Base-by-base conservation (phyloP, 805 yeast genomes). In the Cephaloascus fragrans region DNA sequence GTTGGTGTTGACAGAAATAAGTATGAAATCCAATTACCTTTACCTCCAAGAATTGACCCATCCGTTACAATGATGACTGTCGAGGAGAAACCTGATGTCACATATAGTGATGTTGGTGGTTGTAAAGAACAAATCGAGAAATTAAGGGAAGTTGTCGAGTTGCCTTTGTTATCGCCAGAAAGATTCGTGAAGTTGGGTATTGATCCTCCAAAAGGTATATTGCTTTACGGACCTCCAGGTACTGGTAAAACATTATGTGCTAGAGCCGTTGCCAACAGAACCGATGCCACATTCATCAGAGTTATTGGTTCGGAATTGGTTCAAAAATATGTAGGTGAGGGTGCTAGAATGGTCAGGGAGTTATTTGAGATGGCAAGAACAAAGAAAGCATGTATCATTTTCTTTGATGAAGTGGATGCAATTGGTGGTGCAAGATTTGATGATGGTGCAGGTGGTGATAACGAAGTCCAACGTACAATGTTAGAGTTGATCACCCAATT, bases 371-470 rank as follows among this genome's bases (percentile, higher is more conserved):
- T 93, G 97, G 99, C 99, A 2, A 82, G 98, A 59, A 84, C 97
- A 29, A 93, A 93, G 64, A 89, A 90, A 57, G 97, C 98, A 2
- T 90, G 97, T 64, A 93, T 93, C 55, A 90, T 93, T 41, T 93
- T 93, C 65, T 93, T 93, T 55, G 99, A 93, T 64, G 99, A 93
- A 69, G 82, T 93, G 49, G 99, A 93, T 67, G 98, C 99, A 31
- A 87, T 93, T 60, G 99, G 99, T 49, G 98, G 98, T 33, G 97
- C 97, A n/a, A 81, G 99, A 61, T 93, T 93, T 58, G 98, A 93
- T 61, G 98, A 93, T 59, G 97, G 97, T 53, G 97, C 97, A 9
- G 97, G 97, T 51, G 97, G 97, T 56, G 98, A 93, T 62, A 93
- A 90, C 58, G 99, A 93, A 67, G 98, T 93, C 39, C 98, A 93